These are phyloP conservation scores for Picea glauca DNA, from an alignment of 75 land plant genomes.

Conservation along the genomic window DNA sequence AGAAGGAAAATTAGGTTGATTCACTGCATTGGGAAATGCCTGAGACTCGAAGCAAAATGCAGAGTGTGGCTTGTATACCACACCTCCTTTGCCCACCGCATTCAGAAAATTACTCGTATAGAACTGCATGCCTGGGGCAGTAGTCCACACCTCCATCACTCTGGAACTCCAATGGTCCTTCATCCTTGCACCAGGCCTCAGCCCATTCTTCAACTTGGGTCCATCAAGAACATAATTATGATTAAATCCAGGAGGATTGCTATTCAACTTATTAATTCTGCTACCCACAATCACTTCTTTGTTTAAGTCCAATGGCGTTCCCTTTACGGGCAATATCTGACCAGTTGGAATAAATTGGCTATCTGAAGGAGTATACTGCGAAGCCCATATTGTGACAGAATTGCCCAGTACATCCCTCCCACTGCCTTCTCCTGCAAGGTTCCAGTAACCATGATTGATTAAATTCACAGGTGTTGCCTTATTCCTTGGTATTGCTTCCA, in stretches of 20 bases:
- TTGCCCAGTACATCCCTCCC: slow-evolving; percentile 51
- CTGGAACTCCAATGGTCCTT: slow-evolving; percentile 35
- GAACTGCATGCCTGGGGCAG: slow-evolving; percentile 66
- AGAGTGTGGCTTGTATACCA: slow-evolving; percentile 29
- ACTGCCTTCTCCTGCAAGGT: slow-evolving; percentile 65
- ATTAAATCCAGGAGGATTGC: slow-evolving; percentile 47
- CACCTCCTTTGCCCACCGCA: slow-evolving; percentile 54
- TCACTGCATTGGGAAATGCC: slow-evolving; percentile 67
- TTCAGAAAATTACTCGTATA: slow-evolving; percentile 43
- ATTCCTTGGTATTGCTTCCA: slow-evolving; percentile 49
- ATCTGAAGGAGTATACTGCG: slow-evolving; percentile 53
- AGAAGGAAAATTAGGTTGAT: slow-evolving; percentile 74
- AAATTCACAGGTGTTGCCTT: slow-evolving; percentile 73
- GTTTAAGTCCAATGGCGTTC: slow-evolving; percentile 68
- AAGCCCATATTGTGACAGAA: slow-evolving; percentile 40
- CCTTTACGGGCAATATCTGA: slow-evolving; percentile 32
- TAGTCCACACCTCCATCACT: slow-evolving; percentile 49
- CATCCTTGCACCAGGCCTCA: slow-evolving; percentile 47
- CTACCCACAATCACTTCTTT: slow-evolving; percentile 23
- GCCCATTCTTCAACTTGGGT: not conserved
- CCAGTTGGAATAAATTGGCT: slow-evolving; percentile 64
- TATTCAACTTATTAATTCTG: slow-evolving; percentile 26
- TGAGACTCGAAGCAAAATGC: slow-evolving; percentile 72
- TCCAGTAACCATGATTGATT: slow-evolving; percentile 78
- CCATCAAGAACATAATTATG: slow-evolving; percentile 60